Percentiles rank a stretch among this genome's conserved stretches.
phyloP scores from a whole-genome alignment of 148 eudicot genomes.

The Rhododendron henanense region DNA sequence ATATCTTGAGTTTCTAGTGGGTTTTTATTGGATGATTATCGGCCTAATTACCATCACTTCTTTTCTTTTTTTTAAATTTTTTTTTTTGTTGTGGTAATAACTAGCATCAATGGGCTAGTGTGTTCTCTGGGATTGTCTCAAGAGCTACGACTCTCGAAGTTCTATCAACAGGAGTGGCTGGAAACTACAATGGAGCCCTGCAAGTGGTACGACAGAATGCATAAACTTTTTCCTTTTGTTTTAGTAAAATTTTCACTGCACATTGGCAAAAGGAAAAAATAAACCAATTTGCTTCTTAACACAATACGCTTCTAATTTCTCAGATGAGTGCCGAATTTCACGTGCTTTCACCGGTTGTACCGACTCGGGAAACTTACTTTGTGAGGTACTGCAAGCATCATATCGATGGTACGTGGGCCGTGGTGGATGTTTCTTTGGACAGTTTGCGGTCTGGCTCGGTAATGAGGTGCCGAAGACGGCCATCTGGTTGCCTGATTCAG shows the following conservation, averaged over 20 bases:
- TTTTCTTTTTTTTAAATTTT: neutral
- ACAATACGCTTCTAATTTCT: neutral
- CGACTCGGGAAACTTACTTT: constrained; percentile 65
- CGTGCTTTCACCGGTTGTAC: constrained; percentile 75
- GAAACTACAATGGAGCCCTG: constrained; percentile 39
- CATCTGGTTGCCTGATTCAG: constrained; percentile 75
- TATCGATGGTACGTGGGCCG: constrained; percentile 62
- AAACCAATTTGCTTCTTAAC: neutral
- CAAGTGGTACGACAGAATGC: constrained; percentile 35
- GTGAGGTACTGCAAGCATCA: constrained; percentile 74
- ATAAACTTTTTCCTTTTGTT: neutral
- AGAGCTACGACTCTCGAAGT: constrained; percentile 34
- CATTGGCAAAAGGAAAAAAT: no score
- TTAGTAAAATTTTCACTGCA: no score
- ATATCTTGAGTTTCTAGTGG: neutral
- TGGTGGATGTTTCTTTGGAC: constrained; percentile 73
- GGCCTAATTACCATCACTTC: neutral
- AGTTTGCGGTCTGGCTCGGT: constrained; percentile 42
- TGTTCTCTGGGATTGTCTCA: constrained; percentile 46
- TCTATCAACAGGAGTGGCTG: constrained; percentile 43
- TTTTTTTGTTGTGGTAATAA: neutral
- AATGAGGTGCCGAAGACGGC: constrained; percentile 53
- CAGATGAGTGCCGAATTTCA: constrained; percentile 81
- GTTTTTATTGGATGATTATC: neutral
- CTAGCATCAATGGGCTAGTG: constrained; percentile 39